phyloP scores from a whole-genome alignment of 805 yeast species.

The Saturnispora serradocipensis region DNA sequence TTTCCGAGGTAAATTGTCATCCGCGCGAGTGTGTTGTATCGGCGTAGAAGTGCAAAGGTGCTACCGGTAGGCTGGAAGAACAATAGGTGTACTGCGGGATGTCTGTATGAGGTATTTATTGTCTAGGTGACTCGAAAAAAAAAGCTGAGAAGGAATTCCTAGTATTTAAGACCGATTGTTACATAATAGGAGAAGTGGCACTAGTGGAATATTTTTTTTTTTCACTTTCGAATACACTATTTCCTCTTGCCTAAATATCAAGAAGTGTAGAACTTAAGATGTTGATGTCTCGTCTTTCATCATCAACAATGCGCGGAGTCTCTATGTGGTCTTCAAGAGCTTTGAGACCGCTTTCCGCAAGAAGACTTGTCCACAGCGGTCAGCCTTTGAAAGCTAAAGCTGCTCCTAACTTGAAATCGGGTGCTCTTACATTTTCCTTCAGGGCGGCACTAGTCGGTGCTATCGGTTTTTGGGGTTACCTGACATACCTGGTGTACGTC shows the following conservation, averaged over 20 bases:
- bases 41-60: not conserved
- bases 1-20: not conserved
- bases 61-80: not conserved
- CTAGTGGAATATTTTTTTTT: not conserved
- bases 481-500: slow-evolving; percentile 52
- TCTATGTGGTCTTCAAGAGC: not conserved
- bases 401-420: slow-evolving; percentile 12
- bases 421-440: slow-evolving; percentile 35
- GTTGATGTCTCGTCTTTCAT: not conserved
- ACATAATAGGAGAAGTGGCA: not conserved
- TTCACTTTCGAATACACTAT: not conserved
- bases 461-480: slow-evolving; percentile 44
- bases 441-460: slow-evolving; percentile 42
- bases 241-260: not conserved
- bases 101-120: not conserved
- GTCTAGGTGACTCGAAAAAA: not conserved
- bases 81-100: not conserved
- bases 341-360: not conserved
- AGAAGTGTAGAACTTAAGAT: not conserved
- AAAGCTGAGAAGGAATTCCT: not conserved
- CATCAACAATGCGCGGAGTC: not conserved
- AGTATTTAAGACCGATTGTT: not conserved
- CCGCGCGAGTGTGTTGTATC: not conserved
- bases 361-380: not conserved
- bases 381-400: not conserved